These are phyloP conservation scores for Russula sp. DNA, from an alignment of 768 basidiomycete genomes.

Conservation along the genomic window DNA sequence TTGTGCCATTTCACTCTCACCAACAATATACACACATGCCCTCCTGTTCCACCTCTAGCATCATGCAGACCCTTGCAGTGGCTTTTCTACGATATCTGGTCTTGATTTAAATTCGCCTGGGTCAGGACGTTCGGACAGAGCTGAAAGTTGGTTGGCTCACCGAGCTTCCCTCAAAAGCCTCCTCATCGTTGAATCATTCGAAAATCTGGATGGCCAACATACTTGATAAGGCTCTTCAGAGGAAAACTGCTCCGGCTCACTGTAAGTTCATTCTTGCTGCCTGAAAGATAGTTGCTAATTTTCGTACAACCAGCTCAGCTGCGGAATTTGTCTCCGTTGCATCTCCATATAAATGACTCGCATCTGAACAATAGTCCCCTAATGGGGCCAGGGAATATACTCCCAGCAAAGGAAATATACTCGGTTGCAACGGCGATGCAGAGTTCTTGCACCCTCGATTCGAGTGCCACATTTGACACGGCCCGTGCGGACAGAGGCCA, in stretches of 20 bases:
- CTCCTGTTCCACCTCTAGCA: no score
- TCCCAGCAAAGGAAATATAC: background rate
- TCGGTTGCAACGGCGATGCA: background rate
- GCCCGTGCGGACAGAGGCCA: background rate
- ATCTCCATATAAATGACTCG: background rate
- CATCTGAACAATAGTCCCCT: background rate
- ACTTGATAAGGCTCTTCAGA: background rate
- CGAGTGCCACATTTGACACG: slow-evolving; percentile 5
- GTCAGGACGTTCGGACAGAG: background rate
- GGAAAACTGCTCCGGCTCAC: background rate
- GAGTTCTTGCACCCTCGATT: background rate
- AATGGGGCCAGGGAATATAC: background rate
- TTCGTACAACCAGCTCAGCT: background rate
- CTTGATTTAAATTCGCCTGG: background rate
- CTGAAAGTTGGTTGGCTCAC: background rate
- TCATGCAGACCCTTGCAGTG: background rate
- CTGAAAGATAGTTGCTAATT: background rate
- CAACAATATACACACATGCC: background rate
- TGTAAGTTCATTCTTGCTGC: background rate
- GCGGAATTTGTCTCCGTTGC: background rate
- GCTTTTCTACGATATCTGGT: background rate
- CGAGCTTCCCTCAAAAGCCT: background rate
- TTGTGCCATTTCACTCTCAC: background rate
- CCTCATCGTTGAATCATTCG: background rate
- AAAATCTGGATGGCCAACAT: background rate